Evolutionary conservation across 148 eudicot genomes (phyloP).

Genomic region (Chenopodium formosanum): DNA sequence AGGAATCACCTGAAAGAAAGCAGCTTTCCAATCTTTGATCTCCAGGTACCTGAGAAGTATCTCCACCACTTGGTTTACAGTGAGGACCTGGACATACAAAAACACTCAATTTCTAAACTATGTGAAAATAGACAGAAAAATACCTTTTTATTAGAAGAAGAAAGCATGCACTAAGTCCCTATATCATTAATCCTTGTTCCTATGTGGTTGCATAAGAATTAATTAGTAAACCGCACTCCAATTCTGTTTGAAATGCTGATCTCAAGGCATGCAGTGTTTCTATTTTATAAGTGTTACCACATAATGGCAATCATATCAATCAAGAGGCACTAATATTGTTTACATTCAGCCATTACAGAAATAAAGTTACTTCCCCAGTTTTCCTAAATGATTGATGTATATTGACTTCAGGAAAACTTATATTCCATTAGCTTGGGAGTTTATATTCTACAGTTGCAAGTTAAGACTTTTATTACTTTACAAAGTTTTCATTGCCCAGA

Average conservation of each 20-base stretch:
- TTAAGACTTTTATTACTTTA: neutral
- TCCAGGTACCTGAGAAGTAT: constrained; percentile 87
- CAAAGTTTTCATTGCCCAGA: neutral
- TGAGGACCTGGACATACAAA: constrained; percentile 62
- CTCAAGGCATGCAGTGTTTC: neutral
- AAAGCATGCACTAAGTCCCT: neutral
- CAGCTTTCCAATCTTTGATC: constrained; percentile 81
- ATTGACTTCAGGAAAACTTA: neutral
- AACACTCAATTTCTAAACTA: neutral
- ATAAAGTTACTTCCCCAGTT: neutral
- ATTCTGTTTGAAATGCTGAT: neutral
- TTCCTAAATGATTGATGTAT: neutral
- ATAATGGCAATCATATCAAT: neutral
- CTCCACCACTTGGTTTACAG: constrained; percentile 95
- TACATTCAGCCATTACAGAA: neutral
- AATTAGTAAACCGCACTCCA: neutral
- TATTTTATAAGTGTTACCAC: neutral
- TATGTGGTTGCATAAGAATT: neutral
- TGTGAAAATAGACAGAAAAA: neutral
- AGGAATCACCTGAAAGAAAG: constrained; percentile 88
- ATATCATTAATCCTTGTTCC: neutral
- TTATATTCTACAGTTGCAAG: neutral
- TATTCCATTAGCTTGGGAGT: neutral
- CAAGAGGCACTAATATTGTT: neutral
- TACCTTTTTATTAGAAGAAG: neutral